Base-by-base conservation (phyloP, 1,139 yeast species). In the Suhomyces choctaworum region DNA sequence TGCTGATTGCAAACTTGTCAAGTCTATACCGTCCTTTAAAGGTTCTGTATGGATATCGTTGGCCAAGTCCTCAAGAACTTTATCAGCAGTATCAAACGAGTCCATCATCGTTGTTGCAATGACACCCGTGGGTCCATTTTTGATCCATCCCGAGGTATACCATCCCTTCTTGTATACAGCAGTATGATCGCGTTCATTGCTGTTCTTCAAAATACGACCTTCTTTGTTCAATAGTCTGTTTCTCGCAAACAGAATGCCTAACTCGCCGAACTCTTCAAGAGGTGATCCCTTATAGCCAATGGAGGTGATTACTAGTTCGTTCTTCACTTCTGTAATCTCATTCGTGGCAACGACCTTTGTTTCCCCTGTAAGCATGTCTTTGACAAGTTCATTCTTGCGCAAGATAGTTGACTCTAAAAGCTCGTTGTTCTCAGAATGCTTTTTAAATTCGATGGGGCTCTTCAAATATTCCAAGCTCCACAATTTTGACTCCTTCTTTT, bases 61-160 rank as follows among this genome's bases (percentile, higher is more conserved):
- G 7, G 58, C 41, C 32, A 75, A 59, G 48, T 85, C 95, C 28
- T 70, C 66, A 13, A 81, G 52, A 0, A 88, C 63, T n/a, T 69
- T 65, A 29, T 80, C 84, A 0, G 87, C 92, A 0, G 89, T 85
- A 22, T 78, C 79, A 50, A 82, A 84, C 0, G 95, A 76, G 42
- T 87, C 94, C 71, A 83, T 73, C 86, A 92, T 87, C 0, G 98
- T 88, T 11, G 85, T 75, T 10, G 96, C 95, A 45, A 92, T 92
- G 5, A 89, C 95, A 1, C 99, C 99, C 23, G 77, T 74, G 7
- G 96, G 88, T 0, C 96, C 96, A 37, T 76, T 82, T 41, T 84
- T 80, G 36, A 90, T 83, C 99, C 99, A 92, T 0, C 99, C 99
- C 4, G 92, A 70, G 1, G 87, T 80, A 51, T 89, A 92, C 46